Conservation (phyloP, 2,329 filamentous ascomycete species). For the Fusarium tupiense region DNA sequence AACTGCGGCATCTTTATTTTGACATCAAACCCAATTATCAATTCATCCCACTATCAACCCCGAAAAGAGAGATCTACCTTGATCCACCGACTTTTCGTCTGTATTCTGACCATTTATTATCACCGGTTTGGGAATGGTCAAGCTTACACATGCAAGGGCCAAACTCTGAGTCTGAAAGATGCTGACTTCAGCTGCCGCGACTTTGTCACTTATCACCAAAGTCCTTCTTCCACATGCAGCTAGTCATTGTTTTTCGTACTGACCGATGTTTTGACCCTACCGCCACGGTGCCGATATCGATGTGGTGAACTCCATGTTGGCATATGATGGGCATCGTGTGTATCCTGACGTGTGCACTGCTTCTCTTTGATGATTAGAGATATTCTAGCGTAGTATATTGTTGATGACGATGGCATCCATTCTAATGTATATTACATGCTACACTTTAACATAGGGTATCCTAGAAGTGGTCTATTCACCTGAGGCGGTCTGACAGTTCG, state of each 20-base stretch:
- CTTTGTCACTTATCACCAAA: constrained; percentile 9
- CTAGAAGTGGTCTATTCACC: neutral
- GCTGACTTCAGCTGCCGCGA: neutral
- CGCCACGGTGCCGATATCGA: fast-evolving
- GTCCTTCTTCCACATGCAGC: constrained; percentile 11
- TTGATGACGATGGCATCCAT: neutral
- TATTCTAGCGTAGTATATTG: neutral
- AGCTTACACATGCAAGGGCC: constrained; percentile 7
- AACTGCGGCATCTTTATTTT: neutral
- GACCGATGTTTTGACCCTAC: neutral
- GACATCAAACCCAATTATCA: neutral
- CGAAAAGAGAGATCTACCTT: neutral
- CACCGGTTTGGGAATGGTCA: neutral
- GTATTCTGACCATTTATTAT: neutral
- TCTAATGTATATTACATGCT: neutral
- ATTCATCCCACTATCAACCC: neutral
- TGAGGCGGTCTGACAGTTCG: too few species aligned
- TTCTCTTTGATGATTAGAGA: neutral
- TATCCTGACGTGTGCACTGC: neutral
- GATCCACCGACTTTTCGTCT: neutral
- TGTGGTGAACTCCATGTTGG: neutral
- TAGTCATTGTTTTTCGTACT: neutral
- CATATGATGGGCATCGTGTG: neutral
- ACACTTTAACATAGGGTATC: neutral
- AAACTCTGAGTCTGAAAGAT: neutral